phyloP scores from a whole-genome alignment of 2,329 filamentous ascomycete species.

The Neonectria magnoliae region DNA sequence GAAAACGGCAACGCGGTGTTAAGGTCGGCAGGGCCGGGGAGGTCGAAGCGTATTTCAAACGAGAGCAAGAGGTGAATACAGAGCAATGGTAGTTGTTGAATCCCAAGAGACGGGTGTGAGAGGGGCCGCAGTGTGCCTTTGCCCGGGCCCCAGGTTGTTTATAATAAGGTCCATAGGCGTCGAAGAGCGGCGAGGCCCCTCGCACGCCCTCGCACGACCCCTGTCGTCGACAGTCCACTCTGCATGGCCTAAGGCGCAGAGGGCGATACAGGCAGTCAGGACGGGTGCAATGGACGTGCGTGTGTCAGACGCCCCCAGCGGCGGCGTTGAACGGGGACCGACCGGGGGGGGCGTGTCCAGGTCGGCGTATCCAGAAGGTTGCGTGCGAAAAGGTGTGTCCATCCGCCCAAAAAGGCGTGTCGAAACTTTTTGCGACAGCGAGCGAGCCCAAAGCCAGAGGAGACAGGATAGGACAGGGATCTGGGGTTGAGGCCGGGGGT shows the following conservation, averaged over 20 bases:
- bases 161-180: constrained; percentile 34
- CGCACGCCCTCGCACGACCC: constrained; percentile 24
- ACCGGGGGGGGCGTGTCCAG: constrained; percentile 23
- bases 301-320: constrained; percentile 20
- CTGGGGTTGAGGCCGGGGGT: constrained; percentile 31
- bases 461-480: no score
- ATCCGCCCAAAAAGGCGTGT: constrained; percentile 5
- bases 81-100: constrained; percentile 37
- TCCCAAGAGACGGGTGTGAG: constrained; percentile 35
- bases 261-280: constrained; percentile 23
- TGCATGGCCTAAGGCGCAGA: constrained; percentile 19
- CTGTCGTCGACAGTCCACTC: constrained; percentile 35
- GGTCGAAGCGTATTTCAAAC: constrained; percentile 39
- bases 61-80: constrained; percentile 32
- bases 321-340: constrained; percentile 23
- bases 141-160: constrained; percentile 39
- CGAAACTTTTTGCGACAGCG: constrained; percentile 22
- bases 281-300: constrained; percentile 12
- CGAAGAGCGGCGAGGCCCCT: constrained; percentile 26
- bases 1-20: constrained; percentile 4
- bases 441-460: constrained; percentile 6
- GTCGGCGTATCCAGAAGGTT: constrained; percentile 14
- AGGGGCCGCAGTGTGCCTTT: constrained; percentile 24
- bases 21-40: constrained; percentile 25
- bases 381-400: constrained; percentile 4